A percentile compares a stretch with the other conserved stretches of the same genome.
These are phyloP conservation scores for Cryptosporidium bovis DNA, from an alignment of 169 alveolate genomes.

Conservation along the genomic window DNA sequence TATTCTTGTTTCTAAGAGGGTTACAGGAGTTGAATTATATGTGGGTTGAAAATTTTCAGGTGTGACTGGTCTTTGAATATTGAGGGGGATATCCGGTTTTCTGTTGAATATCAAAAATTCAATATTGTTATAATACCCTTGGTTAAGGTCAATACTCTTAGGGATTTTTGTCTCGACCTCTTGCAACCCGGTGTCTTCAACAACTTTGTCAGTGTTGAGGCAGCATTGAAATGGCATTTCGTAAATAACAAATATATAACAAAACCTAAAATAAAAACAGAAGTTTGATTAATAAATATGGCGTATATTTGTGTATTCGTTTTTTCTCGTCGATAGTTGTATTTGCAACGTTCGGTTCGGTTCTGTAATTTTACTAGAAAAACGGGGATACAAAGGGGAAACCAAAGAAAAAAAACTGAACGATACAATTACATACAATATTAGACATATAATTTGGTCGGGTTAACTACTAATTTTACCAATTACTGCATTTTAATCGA, in stretches of 20 bases:
- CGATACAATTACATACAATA: no score
- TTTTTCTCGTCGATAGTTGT: no score
- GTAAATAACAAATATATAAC: not conserved
- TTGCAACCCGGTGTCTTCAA: not conserved
- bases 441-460: no score
- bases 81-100: not conserved
- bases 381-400: not conserved
- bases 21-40: conserved; percentile 1
- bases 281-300: not conserved
- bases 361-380: no score
- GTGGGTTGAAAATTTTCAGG: not conserved
- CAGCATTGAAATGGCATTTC: conserved; percentile 68
- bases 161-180: conserved; percentile 12
- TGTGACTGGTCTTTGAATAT: not conserved
- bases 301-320: no score
- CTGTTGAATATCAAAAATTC: conserved; percentile 12
- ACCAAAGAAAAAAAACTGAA: not conserved
- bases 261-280: conserved; percentile 36
- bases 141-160: conserved; percentile 14
- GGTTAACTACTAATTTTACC: no score
- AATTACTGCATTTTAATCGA: no score
- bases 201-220: not conserved
- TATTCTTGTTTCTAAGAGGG: conserved; percentile 51
- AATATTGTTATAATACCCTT: conserved; percentile 20
- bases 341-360: no score